Base-by-base conservation (phyloP, 2,329 filamentous ascomycete genomes). In the Macrophomina pseudophaseolina region DNA sequence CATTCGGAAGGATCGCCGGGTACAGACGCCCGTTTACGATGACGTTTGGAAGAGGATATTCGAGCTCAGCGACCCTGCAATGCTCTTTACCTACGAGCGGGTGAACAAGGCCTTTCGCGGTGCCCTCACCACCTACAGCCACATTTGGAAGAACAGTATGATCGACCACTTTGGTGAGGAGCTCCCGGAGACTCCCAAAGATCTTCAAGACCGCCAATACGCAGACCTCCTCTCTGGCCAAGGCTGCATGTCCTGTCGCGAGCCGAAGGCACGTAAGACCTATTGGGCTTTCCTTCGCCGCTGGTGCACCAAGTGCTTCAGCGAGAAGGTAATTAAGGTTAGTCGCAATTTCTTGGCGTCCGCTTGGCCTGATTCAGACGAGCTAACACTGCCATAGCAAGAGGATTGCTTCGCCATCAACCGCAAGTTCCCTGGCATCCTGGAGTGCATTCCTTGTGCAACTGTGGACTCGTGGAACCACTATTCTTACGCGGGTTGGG, bases 221-320 rank as follows among this genome's bases (percentile, higher is more conserved):
- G 75, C 77, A 14, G 73, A 80, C 65, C 69, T 80, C 16, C 71
- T 79, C 7, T 74, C 78, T 46, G 78, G 78, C 7, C 73, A 75
- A 58, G 78, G 78, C 32, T 81, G 79, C 70, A 78, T 78, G 74
- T 74, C 72, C 35, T 80, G 79, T 68, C 69, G 71, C 14, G 72
- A 77, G 12, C 71, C 70, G 5, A 74, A 72, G 40, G 77, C 78
- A 6, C 73, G 79, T 68, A 80, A 80, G 69, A 78, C 78, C 4
- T 81, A 80, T 66, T 81, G 79, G 79, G 77, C 77, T 1, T 80
- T 80, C 59, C 73, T 78, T 28, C 75, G 77, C 11, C 76, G 79
- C n/a, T 80, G 78, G 78, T 81, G 79, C 69, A 76, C 77, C 60
- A 69, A 69, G 8, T 81, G 79, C 67, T 71, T 80, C 58, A 72